Base-by-base conservation (phyloP, 495 filamentous ascomycete genomes). In the Podospora conica region DNA sequence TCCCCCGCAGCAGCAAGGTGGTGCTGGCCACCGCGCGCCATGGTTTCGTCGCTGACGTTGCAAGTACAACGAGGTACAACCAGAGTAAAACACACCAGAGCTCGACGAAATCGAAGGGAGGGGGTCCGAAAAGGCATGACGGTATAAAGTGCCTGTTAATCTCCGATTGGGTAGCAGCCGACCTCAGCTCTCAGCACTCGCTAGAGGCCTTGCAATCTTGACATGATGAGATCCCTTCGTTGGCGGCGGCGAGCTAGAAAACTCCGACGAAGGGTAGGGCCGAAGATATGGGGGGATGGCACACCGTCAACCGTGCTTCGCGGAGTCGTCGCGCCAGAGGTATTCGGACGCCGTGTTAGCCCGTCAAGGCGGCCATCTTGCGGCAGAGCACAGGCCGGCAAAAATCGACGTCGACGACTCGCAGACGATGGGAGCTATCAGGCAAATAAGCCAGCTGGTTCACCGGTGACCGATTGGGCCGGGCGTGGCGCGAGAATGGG, bases 151-250 rank as follows among this genome's bases (percentile, higher is more conserved):
- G 59, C 24, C 12, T 18, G 15, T 65, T 68, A 68, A 68, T 68
- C 59, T 70, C 68, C 68, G 68, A 70, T 65, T 68, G 28, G 68
- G 68, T 69, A 54, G 64, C 64, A 69, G 10, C 60, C 61, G 60
- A 18, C 48, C 33, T 25, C 24, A 66, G 28, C 58, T 31, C 25
- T 15, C 25, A 56, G 20, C 24, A 33, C 53, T 68, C 66, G 66
- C 62, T 68, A 65, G 61, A 65, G 63, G 11, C 24, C 55, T 58
- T 65, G 56, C 66, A 61, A 63, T 63, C 27, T 63, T 40, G 54
- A n/a, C n/a, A n/a, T n/a, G n/a, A n/a, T n/a, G n/a, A 62, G 5
- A 21, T 58, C 29, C 18, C 60, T 18, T 33, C 53, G 24, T 5
- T 11, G 24, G n/a, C 11, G 48, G 20, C 5, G 24, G 25, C 20